Evolutionary conservation across 2,329 filamentous ascomycete species (phyloP), one percentile per base, ranked within the genome.

Genomic region (Sporothrix globosa): DNA sequence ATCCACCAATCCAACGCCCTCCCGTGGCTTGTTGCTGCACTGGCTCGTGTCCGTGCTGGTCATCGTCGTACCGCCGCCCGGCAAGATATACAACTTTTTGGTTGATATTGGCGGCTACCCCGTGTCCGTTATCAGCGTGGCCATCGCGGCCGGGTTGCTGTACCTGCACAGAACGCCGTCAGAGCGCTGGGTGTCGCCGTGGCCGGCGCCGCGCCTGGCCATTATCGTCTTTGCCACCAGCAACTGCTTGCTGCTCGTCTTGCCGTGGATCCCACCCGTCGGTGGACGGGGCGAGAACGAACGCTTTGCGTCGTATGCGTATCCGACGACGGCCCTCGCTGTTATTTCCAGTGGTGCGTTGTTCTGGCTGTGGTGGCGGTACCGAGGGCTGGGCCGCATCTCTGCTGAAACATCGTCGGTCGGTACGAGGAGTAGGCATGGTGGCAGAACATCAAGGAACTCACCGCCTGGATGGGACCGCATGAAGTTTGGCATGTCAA

Each of bases 41-140:
- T 90, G 87, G 78, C 80, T 89, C 21, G 86, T 88, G 44, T 89
- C 87, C 1, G 83, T 84, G 17, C 77, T 90, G 39, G 83, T 86
- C 9, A 87, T 83, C 50, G 79, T 86, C 1, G 81, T 85, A 2
- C 83, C 81, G 2, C 84, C 84, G 6, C 83, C 84, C 2, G 79
- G 79, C 4, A 75, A 77, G 34, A 78, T 80, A 34, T 81, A 80
- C 75, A 78, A 79, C 73, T 80, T 81, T 75, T 75, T 80, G 14
- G 78, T 80, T 54, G 77, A 80, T 68, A 77, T 81, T 9, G 79
- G 78, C 53, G 78, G 78, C 7, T 81, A 81, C 67, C 79, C 79
- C 0, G 79, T 80, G n/a, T 79, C 77, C 1, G 73, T 79, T 14
- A 76, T 81, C 68, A 75, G 75, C 46, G 78, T 80, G 19, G 75